Evolutionary conservation across 495 filamentous ascomycete genomes (phyloP), one percentile per base, ranked within the genome.

Genomic region (Tuber borchii): DNA sequence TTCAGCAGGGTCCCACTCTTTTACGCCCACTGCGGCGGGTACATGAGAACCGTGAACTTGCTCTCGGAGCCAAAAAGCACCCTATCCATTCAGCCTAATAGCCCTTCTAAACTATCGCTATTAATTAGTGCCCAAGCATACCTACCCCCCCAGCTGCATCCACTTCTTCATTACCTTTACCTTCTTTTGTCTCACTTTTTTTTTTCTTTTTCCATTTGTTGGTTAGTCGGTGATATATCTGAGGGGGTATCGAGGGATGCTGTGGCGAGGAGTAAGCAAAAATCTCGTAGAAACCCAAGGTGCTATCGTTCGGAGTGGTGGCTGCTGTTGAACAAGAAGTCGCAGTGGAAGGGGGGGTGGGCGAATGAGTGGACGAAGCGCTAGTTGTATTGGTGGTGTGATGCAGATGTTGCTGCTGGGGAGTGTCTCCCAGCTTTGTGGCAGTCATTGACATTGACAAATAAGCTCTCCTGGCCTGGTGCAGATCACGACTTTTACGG

Each of bases 401-500:
- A 31, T 65, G 56, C 14, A 16, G 26, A 12, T 77, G 75, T 73
- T 70, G 75, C 46, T 77, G 77, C 69, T 71, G 72, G 44, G 31
- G 68, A 45, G 70, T 26, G 71, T 69, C 71, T 40, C 78, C 77
- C 75, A 78, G 72, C 65, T 78, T 76, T 37, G 72, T 45, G 51
- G 74, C 46, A 39, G 75, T 75, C 37, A 75, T 70, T 42, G 76
- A 77, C 70, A 65, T 78, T 79, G 65, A 79, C 70, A 51, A 79
- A 73, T 79, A 77, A 45, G 77, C 78, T 79, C 73, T 77, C 71
- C 73, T 73, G 65, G 73, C 77, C 44, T 76, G 71, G 43, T 75
- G 78, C 69, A 79, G 78, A 73, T 79, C 78, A 65, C 78, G 78
- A 68, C 78, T 79, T 79, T 79, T 79, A 75, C 78, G 76, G 40